These are phyloP conservation scores for Tubosaeta sp. DNA, from an alignment of 768 basidiomycete genomes.

Conservation along the genomic window DNA sequence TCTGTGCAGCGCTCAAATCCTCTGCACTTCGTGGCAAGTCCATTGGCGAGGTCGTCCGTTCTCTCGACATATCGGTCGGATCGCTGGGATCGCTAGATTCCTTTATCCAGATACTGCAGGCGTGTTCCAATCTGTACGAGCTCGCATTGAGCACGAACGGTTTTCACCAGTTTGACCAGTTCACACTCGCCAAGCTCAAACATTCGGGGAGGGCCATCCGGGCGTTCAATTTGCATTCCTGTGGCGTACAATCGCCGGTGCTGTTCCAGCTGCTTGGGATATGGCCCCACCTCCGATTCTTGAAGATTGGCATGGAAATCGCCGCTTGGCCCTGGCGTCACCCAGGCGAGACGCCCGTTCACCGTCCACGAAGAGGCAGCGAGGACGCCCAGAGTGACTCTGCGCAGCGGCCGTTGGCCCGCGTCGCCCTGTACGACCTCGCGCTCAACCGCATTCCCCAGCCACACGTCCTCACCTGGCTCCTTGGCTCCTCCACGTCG, in stretches of 20 bases:
- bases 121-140: slow-evolving; percentile 33
- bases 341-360: slow-evolving; percentile 10
- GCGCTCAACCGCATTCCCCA: slow-evolving; percentile 32
- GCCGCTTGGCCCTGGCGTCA: slow-evolving; percentile 31
- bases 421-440: slow-evolving; percentile 38
- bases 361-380: slow-evolving; percentile 1
- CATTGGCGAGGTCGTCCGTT: slow-evolving; percentile 19
- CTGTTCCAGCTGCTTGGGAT: slow-evolving; percentile 39
- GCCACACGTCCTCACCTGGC: slow-evolving; percentile 34
- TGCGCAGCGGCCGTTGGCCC: slow-evolving; percentile 6
- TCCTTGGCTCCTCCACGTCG: slow-evolving; percentile 33
- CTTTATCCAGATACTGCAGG: slow-evolving; percentile 19
- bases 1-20: slow-evolving; percentile 12
- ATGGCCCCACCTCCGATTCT: slow-evolving; percentile 35
- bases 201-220: slow-evolving; percentile 24
- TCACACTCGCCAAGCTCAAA: slow-evolving; percentile 24
- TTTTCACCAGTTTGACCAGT: slow-evolving; percentile 28
- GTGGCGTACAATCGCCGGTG: slow-evolving; percentile 41
- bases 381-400: no score
- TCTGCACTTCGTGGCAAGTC: slow-evolving; percentile 13
- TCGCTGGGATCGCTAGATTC: neutral
- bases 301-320: slow-evolving; percentile 37
- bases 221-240: slow-evolving; percentile 30
- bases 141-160: slow-evolving; percentile 23
- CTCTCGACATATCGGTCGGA: slow-evolving; percentile 21